Evolutionary conservation across 805 yeast genomes (phyloP), one percentile per base, ranked within the genome.

Genomic region (Wickerhamiella hasegawae): DNA sequence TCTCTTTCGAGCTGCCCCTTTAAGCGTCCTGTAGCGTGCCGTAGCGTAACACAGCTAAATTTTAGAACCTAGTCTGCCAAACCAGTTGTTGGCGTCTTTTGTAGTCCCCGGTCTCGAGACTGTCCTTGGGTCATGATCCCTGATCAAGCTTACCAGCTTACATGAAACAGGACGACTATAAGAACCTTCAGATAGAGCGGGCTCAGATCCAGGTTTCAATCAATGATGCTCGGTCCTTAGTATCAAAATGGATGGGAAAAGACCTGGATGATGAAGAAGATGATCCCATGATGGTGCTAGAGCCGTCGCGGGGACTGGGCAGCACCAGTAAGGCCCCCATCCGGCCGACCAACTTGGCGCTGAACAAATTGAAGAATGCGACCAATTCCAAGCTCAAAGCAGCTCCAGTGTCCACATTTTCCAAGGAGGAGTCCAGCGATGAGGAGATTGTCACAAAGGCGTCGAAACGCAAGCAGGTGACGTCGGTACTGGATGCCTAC

Each of bases 1-100:
- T 66, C 35, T 53, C 65, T 34, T 66, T 66, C 45, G 69, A 66
- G 57, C 58, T 66, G 12, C 67, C 67, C 21, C 46, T 60, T 51
- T 62, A 55, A 46, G 17, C 22, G 8, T 8, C 24, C 24, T 8
- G 24, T 11, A 11, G 24, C 24, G 11, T 22, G 10, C 24, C n/a
- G n/a, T n/a, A n/a, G n/a, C n/a, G n/a, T n/a, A n/a, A n/a, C n/a
- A n/a, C n/a, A n/a, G n/a, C n/a, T n/a, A n/a, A n/a, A n/a, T n/a
- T n/a, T n/a, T n/a, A n/a, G n/a, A n/a, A n/a, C n/a, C n/a, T n/a
- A n/a, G n/a, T n/a, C n/a, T n/a, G n/a, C n/a, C n/a, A n/a, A n/a
- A n/a, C n/a, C n/a, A n/a, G n/a, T n/a, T n/a, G n/a, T n/a, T n/a
- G n/a, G n/a, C n/a, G n/a, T n/a, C n/a, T n/a, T n/a, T n/a, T n/a